Evolutionary conservation across 164 flowering plant species (phyloP).

Genomic region (Piper betle): DNA sequence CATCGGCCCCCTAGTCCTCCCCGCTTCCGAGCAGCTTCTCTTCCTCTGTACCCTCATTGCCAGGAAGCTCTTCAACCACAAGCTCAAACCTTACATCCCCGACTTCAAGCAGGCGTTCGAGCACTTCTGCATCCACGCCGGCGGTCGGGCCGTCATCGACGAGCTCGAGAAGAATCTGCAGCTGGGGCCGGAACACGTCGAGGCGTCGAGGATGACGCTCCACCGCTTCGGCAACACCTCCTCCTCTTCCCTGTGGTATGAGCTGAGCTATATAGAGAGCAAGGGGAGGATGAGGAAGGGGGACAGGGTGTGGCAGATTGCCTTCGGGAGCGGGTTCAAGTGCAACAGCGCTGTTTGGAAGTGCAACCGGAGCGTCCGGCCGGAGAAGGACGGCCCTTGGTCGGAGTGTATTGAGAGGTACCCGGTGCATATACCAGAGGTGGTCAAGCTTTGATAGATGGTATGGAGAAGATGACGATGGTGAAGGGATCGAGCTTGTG

Average conservation of each 20-base stretch:
- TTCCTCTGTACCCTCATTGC: slow-evolving; percentile 9
- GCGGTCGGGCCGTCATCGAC: slow-evolving; percentile 14
- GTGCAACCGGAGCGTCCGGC: slow-evolving; percentile 6
- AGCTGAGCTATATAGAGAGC: slow-evolving; percentile 9
- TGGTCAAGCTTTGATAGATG: slow-evolving; percentile 2
- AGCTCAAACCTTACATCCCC: slow-evolving; percentile 14
- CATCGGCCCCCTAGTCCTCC: slow-evolving; percentile 12
- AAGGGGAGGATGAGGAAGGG: slow-evolving; percentile 14
- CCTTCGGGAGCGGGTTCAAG: slow-evolving; percentile 14
- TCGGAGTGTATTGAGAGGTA: slow-evolving; percentile 11
- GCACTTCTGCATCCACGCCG: slow-evolving; percentile 17
- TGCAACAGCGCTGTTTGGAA: slow-evolving; percentile 16
- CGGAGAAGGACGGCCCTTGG: slow-evolving; percentile 6
- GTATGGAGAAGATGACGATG: too few relatives aligned
- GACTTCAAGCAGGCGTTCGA: slow-evolving; percentile 16
- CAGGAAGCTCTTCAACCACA: slow-evolving; percentile 10
- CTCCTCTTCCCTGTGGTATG: slow-evolving; percentile 12
- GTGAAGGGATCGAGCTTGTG: too few relatives aligned
- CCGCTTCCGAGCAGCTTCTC: slow-evolving; percentile 13
- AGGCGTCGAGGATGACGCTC: slow-evolving; percentile 14
- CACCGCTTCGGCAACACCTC: slow-evolving; percentile 15
- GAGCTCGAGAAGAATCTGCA: slow-evolving; percentile 14
- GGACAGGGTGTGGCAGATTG: slow-evolving; percentile 14
- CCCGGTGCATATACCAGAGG: slow-evolving; percentile 10
- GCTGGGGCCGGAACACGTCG: slow-evolving; percentile 9